Evolutionary conservation across 2,329 filamentous ascomycete genomes (phyloP), one percentile per base, ranked within the genome.

Genomic region (Macrophomina tecta): DNA sequence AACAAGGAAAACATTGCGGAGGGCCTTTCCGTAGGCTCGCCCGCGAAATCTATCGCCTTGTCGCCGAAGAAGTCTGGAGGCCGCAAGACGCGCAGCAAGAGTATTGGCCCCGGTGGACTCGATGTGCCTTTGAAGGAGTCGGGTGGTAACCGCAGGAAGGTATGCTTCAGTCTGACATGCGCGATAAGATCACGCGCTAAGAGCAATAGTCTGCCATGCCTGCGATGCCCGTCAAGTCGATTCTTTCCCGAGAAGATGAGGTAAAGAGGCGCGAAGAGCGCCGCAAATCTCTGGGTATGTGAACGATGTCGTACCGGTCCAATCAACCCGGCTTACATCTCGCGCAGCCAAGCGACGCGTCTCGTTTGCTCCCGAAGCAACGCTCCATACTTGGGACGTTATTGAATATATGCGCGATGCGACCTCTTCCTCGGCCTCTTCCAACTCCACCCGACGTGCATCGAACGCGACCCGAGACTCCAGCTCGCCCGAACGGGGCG

Each of bases 301-400:
- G 9, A 4, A 12, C 8, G 18, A 6, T 40, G n/a, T 38, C 3
- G 52, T 12, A 4, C 8, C 18, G 4, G 2, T 23, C 14, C n/a
- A 16, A 2, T 12, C 49, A 61, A 14, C 53, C 7, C 36, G 52
- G 42, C 63, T 65, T 30, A 58, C 16, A 23, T 11, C 32, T 28
- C 74, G 53, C 28, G 48, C 68, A 86, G 87, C 94, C 56, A 97
- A 95, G 77, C 89, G 95, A 74, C 89, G 95, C 75, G 95, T 99
- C 40, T 98, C 94, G 0, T 99, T 99, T 79, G 95, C 95, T 4
- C 95, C 95, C 1, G 95, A 99, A 80, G 95, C 95, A 12, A 99
- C 95, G 3, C 85, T 99, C 42, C 95, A 99, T 77, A 99, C 95
- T 0, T 98, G 97, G 85, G 94, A 98, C 75, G 94, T 95, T 66